These are phyloP conservation scores for Fraxinus excelsior DNA, from an alignment of 257 asterid species.

Conservation along the genomic window DNA sequence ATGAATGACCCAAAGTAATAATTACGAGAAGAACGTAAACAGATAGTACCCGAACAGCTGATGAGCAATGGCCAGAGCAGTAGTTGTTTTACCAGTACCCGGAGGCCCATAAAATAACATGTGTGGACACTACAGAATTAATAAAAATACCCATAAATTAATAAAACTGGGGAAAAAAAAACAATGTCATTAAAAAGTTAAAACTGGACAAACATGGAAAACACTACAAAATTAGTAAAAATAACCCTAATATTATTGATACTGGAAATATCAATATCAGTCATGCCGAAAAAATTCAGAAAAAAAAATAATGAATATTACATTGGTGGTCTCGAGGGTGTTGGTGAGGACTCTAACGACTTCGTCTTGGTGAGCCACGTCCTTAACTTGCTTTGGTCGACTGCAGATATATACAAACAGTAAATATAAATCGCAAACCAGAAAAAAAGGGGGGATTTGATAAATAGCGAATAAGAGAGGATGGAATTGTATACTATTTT, in stretches of 20 bases:
- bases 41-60: constrained; percentile 80
- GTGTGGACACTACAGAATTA: constrained; percentile 73
- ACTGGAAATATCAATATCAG: neutral
- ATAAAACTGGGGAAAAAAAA: neutral
- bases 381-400: constrained; percentile 96
- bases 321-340: constrained; percentile 92
- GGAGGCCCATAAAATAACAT: constrained; percentile 99
- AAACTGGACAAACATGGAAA: neutral
- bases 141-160: neutral
- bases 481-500: constrained; percentile 61
- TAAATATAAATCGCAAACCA: neutral
- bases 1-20: no score
- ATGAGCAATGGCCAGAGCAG: constrained; percentile 93
- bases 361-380: constrained; percentile 97
- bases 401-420: constrained; percentile 39
- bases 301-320: constrained; percentile 24
- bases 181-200: neutral
- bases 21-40: neutral
- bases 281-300: neutral
- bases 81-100: constrained; percentile 95
- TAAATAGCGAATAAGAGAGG: neutral
- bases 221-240: constrained; percentile 4
- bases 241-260: constrained; percentile 6
- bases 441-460: neutral
- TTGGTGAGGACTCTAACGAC: constrained; percentile 96